A percentile compares a stretch with the other conserved stretches of the same genome.
Evolutionary conservation across 1,284 basidiomycete species (phyloP).

Genomic region (Trichosporon ovoides): DNA sequence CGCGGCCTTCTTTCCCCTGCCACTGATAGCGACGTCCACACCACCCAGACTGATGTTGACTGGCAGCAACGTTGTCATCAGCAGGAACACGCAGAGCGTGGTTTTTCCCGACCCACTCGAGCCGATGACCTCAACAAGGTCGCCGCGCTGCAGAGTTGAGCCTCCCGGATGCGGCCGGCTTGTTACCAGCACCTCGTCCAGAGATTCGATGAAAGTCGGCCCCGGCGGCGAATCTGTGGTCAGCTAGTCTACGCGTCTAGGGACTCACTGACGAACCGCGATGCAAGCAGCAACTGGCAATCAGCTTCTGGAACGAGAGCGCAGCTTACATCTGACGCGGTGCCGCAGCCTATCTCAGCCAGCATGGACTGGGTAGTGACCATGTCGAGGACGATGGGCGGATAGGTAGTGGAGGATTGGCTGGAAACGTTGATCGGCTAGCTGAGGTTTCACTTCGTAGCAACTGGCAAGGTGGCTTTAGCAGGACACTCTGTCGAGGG

Average conservation of each 20-base stretch:
- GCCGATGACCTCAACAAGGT: slow-evolving; percentile 44
- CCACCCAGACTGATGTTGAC: neutral
- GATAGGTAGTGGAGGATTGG: neutral
- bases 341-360: slow-evolving; percentile 28
- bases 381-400: neutral
- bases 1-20: slow-evolving; percentile 25
- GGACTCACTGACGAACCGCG: slow-evolving; percentile 32
- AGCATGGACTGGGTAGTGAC: slow-evolving; percentile 17
- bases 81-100: slow-evolving; percentile 21
- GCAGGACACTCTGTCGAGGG: too few species aligned
- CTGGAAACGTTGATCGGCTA: neutral
- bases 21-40: slow-evolving; percentile 29
- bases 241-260: neutral
- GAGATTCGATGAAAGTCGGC: slow-evolving; percentile 37
- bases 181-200: slow-evolving; percentile 33
- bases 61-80: slow-evolving; percentile 37
- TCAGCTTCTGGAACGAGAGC: neutral
- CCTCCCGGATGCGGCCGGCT: slow-evolving; percentile 30
- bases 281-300: slow-evolving; percentile 21
- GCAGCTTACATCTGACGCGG: slow-evolving; percentile 32
- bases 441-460: too few species aligned
- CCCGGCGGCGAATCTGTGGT: slow-evolving; percentile 40
- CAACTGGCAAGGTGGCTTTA: too few species aligned
- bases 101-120: slow-evolving; percentile 42
- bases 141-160: slow-evolving; percentile 43